These are phyloP conservation scores for Daedaleopsis nitida DNA, from an alignment of 768 basidiomycete genomes.

Conservation along the genomic window DNA sequence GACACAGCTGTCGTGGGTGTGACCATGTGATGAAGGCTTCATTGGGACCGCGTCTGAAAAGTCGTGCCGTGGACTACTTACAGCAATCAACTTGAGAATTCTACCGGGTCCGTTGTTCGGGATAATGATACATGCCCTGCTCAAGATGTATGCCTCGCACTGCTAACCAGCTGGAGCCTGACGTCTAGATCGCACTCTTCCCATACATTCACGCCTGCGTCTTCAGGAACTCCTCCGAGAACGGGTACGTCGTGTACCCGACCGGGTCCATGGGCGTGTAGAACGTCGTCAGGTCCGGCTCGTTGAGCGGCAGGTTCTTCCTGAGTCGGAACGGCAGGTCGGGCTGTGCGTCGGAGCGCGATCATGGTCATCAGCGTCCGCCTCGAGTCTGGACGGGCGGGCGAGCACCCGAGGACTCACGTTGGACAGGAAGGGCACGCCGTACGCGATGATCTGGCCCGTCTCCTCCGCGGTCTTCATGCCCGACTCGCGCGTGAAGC, in stretches of 20 bases:
- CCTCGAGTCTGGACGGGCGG: background rate
- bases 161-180: too few relatives aligned
- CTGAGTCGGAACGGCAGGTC: constrained; percentile 42
- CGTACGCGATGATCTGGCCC: constrained; percentile 30
- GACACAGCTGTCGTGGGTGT: too few relatives aligned
- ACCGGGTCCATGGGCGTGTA: constrained; percentile 35
- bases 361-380: background rate
- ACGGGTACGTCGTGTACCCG: constrained; percentile 32
- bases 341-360: constrained; percentile 33
- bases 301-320: constrained; percentile 36
- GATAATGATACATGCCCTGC: too few relatives aligned
- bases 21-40: too few relatives aligned
- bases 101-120: too few relatives aligned
- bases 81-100: too few relatives aligned
- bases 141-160: too few relatives aligned
- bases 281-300: constrained; percentile 41
- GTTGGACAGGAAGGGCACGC: constrained; percentile 30
- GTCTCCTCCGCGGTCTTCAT: constrained; percentile 24
- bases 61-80: too few relatives aligned
- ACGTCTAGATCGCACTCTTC: too few relatives aligned
- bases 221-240: constrained; percentile 18
- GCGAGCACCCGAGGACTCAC: constrained; percentile 24
- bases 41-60: too few relatives aligned
- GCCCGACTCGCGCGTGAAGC: constrained; percentile 26
- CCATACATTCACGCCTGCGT: background rate